phyloP scores from a whole-genome alignment of 331 rosid species.

The Telfairia occidentalis region DNA sequence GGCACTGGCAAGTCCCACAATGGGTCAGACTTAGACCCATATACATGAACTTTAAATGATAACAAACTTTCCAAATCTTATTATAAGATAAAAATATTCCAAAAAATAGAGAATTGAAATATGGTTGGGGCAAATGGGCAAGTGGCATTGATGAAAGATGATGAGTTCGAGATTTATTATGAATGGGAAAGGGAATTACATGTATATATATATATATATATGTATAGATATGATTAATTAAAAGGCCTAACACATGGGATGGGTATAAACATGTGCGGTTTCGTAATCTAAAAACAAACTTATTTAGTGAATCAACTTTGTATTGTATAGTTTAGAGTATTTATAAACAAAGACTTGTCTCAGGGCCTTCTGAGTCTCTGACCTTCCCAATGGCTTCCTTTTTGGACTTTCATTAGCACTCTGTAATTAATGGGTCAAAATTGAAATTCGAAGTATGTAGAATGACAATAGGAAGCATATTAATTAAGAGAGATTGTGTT shows the following conservation, averaged over 20 bases:
- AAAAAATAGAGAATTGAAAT: background rate
- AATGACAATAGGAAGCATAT: too few species aligned
- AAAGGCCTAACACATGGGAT: background rate
- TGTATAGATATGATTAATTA: background rate
- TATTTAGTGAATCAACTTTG: background rate
- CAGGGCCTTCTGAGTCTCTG: background rate
- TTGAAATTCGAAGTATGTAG: background rate
- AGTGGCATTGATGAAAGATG: background rate
- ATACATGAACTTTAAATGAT: background rate
- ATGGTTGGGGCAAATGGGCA: background rate
- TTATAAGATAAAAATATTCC: background rate
- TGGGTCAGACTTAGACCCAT: too few species aligned
- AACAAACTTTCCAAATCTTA: background rate
- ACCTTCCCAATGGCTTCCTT: background rate
- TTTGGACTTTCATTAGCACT: background rate
- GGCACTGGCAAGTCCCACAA: too few species aligned
- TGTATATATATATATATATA: background rate
- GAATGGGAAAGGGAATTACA: background rate
- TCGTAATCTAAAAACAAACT: constrained; percentile 6
- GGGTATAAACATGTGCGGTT: background rate
- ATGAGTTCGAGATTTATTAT: background rate
- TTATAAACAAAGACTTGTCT: background rate
- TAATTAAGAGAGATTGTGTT: too few species aligned
- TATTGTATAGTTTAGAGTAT: background rate
- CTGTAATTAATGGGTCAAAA: background rate